Evolutionary conservation across 768 basidiomycete species (phyloP).

Genomic region (Boletus patriciae): DNA sequence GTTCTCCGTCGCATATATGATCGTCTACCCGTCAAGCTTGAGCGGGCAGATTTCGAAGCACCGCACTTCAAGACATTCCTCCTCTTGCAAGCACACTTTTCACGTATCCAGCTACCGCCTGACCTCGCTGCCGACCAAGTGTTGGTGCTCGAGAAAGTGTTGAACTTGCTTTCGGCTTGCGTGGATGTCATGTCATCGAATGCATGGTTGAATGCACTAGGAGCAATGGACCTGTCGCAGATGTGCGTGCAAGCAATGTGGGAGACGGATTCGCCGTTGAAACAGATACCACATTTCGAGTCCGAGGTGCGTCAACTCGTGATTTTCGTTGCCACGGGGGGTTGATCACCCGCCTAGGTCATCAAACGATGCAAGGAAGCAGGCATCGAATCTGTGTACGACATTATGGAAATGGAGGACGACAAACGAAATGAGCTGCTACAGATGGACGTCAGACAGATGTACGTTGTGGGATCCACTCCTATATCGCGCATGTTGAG

Average conservation of each 20-base stretch:
- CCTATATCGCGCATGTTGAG: not conserved
- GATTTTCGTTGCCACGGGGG: not conserved
- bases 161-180: slow-evolving; percentile 89
- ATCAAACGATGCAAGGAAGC: slow-evolving; percentile 83
- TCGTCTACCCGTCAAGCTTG: slow-evolving; percentile 94
- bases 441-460: slow-evolving; percentile 81
- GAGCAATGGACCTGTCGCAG: slow-evolving; percentile 97
- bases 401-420: slow-evolving; percentile 98
- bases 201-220: slow-evolving; percentile 89
- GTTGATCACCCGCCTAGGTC: slow-evolving; percentile 44
- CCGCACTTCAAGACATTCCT: slow-evolving; percentile 99
- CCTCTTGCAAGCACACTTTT: slow-evolving; percentile 95
- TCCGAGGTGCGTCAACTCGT: slow-evolving; percentile 54
- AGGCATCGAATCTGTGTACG: slow-evolving; percentile 87
- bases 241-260: slow-evolving; percentile 99
- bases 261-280: slow-evolving; percentile 94
- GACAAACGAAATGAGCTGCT: slow-evolving; percentile 78
- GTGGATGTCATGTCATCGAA: slow-evolving; percentile 99
- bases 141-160: slow-evolving; percentile 83
- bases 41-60: slow-evolving; percentile 79
- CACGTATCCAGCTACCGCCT: slow-evolving; percentile 85
- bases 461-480: slow-evolving; percentile 52
- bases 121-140: slow-evolving; percentile 93
- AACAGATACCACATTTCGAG: slow-evolving; percentile 97
- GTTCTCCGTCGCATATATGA: slow-evolving; percentile 90